Conservation (phyloP, 140 eudicot genomes). For the Cichorium intybus region DNA sequence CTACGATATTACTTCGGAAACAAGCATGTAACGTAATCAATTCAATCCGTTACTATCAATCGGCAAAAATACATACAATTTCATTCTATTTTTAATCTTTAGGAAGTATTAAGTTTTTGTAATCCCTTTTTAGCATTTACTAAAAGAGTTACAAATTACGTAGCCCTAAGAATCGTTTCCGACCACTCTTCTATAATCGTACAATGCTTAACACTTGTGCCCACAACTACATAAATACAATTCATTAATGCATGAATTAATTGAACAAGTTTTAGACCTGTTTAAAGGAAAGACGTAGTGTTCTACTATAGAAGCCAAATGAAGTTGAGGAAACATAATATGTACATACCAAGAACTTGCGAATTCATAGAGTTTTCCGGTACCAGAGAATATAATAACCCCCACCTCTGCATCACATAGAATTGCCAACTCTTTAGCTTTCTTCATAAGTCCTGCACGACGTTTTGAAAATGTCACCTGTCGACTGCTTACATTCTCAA, state of each 20-base stretch:
- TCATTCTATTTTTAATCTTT: neutral
- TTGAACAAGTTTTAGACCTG: neutral
- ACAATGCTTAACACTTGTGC: neutral
- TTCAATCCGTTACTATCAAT: neutral
- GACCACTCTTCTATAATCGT: constrained; percentile 1
- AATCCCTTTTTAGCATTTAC: constrained; percentile 7
- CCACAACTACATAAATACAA: neutral
- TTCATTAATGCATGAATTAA: neutral
- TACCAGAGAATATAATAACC: constrained; percentile 69
- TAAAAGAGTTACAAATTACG: neutral
- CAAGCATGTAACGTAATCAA: neutral
- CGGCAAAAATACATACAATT: neutral
- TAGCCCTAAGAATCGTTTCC: neutral
- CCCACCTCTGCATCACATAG: constrained; percentile 79
- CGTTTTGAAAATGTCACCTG: constrained; percentile 88
- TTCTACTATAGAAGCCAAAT: neutral
- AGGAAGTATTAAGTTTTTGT: neutral
- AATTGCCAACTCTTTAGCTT: constrained; percentile 75
- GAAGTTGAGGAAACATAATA: neutral
- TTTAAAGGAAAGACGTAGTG: neutral
- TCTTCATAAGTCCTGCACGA: constrained; percentile 67
- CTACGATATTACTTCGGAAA: neutral
- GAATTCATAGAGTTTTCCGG: constrained; percentile 72
- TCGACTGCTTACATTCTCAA: constrained; percentile 73
- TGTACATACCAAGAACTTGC: constrained; percentile 51